These are phyloP conservation scores for Babesia sp. DNA, from an alignment of 169 alveolate species.

Conservation along the genomic window DNA sequence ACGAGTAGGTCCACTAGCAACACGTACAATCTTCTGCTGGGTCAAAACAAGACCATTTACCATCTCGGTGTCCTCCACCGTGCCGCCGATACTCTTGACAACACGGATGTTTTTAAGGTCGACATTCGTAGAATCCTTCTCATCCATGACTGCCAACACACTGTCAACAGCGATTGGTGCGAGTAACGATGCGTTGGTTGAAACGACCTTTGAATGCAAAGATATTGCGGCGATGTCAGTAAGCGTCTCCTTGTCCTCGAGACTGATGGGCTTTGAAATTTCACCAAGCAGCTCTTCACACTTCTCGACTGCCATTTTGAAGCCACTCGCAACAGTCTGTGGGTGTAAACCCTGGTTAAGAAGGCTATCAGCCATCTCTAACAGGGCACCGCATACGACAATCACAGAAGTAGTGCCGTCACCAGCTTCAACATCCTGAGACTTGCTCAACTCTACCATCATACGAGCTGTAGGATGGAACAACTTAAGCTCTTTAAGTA, in stretches of 20 bases:
- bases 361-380: conserved; percentile 92
- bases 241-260: conserved; percentile 91
- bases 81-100: conserved; percentile 96
- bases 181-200: conserved; percentile 92
- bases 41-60: conserved; percentile 97
- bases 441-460: conserved; percentile 97
- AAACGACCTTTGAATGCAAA: conserved; percentile 95
- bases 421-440: conserved; percentile 99
- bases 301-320: conserved; percentile 86
- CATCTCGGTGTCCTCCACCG: conserved; percentile 97
- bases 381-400: conserved; percentile 97
- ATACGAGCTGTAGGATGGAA: conserved; percentile 98
- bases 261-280: conserved; percentile 91
- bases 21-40: conserved; percentile 91
- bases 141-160: conserved; percentile 82
- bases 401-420: conserved; percentile 99
- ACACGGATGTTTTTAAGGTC: conserved; percentile 87
- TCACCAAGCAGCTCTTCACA: conserved; percentile 88
- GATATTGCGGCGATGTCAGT: conserved; percentile 95
- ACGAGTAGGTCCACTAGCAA: conserved; percentile 96
- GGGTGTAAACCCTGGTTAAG: conserved; percentile 97
- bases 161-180: conserved; percentile 99
- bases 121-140: conserved; percentile 80
- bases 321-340: conserved; percentile 95
- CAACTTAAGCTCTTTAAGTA: conserved; percentile 93